phyloP scores from a whole-genome alignment of 345 rosid species.

The Populus ilicifolia region DNA sequence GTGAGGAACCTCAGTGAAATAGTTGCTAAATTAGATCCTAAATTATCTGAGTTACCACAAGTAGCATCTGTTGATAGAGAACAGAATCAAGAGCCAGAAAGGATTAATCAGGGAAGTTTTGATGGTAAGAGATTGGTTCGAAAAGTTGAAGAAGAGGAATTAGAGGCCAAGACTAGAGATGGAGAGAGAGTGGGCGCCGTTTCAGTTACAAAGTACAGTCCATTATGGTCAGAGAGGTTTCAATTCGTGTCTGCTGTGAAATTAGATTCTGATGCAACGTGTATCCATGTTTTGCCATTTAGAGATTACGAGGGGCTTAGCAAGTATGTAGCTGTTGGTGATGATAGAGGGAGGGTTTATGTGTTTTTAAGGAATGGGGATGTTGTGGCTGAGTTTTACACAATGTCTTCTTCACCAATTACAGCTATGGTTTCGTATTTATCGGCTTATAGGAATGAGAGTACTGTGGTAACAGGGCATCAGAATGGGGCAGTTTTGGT shows the following conservation, averaged over 20 bases:
- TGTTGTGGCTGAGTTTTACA: conserved; percentile 57
- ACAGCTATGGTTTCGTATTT: conserved; percentile 72
- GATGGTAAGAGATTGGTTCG: conserved; percentile 6
- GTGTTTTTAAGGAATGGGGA: conserved; percentile 80
- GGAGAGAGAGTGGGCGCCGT: conserved; percentile 41
- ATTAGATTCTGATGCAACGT: conserved; percentile 57
- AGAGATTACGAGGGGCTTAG: conserved; percentile 74
- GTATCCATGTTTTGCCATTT: conserved; percentile 70
- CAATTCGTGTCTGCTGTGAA: conserved; percentile 83
- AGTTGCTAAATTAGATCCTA: conserved; percentile 60
- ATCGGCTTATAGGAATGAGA: conserved; percentile 73
- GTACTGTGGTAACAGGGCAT: conserved; percentile 72
- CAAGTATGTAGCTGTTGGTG: conserved; percentile 88
- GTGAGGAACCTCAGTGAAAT: conserved; percentile 65
- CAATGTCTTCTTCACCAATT: conserved; percentile 51
- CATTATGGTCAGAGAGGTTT: conserved; percentile 87
- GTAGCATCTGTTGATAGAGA: conserved; percentile 1
- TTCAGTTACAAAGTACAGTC: conserved; percentile 66
- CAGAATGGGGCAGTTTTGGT: conserved; percentile 56
- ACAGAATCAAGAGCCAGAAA: conserved; percentile 16
- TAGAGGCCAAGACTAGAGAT: conserved; percentile 22
- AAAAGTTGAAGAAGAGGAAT: conserved; percentile 20
- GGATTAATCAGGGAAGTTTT: conserved; percentile 8
- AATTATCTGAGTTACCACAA: conserved; percentile 35
- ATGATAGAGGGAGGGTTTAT: conserved; percentile 67